These are phyloP conservation scores for Chenopodium formosanum DNA, from an alignment of 148 eudicot species.

Conservation along the genomic window DNA sequence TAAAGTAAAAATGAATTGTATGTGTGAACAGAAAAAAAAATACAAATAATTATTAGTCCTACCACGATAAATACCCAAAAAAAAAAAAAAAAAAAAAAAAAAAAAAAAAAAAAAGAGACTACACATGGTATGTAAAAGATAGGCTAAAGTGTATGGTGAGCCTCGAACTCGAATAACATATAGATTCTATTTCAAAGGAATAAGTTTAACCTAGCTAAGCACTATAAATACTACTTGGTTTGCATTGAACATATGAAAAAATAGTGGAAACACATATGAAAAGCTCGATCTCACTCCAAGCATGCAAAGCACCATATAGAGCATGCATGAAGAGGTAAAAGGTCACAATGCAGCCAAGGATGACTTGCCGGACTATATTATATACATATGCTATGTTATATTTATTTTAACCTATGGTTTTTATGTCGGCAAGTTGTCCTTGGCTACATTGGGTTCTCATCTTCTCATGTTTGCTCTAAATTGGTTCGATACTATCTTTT, in stretches of 20 bases:
- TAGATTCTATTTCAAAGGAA: background rate
- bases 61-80: no score
- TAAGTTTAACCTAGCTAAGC: background rate
- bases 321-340: constrained; percentile 24
- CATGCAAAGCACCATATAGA: constrained; percentile 20
- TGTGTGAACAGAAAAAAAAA: no score
- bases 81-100: no score
- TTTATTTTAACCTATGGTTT: background rate
- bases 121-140: no score
- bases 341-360: constrained; percentile 31
- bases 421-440: constrained; percentile 33
- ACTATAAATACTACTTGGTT: constrained; percentile 8
- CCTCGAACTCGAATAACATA: background rate
- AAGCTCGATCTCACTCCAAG: background rate
- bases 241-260: background rate
- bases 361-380: constrained; percentile 25
- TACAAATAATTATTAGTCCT: no score
- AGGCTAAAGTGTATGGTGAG: background rate
- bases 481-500: background rate
- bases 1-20: no score
- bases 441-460: constrained; percentile 35
- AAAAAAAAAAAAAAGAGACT: no score
- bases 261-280: background rate
- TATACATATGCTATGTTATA: background rate
- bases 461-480: constrained; percentile 31